Evolutionary conservation across 2,329 filamentous ascomycete species (phyloP).

Genomic region (Verticillium tricorpus): DNA sequence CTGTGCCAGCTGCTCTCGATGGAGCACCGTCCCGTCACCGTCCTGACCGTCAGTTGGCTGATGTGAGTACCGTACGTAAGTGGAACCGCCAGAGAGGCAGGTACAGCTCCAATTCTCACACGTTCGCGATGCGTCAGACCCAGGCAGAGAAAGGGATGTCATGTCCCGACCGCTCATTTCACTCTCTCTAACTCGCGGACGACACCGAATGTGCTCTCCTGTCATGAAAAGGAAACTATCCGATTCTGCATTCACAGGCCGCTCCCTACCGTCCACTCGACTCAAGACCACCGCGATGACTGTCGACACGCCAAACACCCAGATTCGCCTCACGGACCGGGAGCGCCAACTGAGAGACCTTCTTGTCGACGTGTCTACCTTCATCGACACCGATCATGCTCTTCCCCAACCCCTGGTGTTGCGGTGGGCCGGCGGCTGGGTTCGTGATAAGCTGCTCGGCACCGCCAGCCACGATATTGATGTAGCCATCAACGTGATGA

Average conservation of each 20-base stretch:
- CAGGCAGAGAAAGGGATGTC: background rate
- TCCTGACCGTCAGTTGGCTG: background rate
- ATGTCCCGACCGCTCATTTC: background rate
- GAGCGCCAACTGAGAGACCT: conserved; percentile 72
- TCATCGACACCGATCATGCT: conserved; percentile 51
- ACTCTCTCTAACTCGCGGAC: background rate
- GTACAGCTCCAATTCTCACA: background rate
- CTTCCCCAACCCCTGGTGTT: conserved; percentile 55
- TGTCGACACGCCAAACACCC: background rate
- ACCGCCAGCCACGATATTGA: conserved; percentile 76
- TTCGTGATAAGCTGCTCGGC: conserved; percentile 76
- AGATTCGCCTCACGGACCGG: conserved; percentile 55
- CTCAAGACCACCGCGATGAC: conserved; percentile 14
- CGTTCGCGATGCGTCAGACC: background rate
- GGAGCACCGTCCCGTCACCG: background rate
- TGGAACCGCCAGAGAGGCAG: background rate
- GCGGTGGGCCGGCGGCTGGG: conserved; percentile 83
- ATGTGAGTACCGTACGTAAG: background rate
- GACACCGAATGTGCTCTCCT: background rate
- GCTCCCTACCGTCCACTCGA: background rate
- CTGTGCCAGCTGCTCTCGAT: background rate
- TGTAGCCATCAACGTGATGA: conserved; percentile 81
- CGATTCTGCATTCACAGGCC: conserved; percentile 6
- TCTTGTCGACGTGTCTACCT: conserved; percentile 74
- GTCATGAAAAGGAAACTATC: conserved; percentile 14